Evolutionary conservation across 2,329 filamentous ascomycete species (phyloP), one percentile per base, ranked within the genome.

Genomic region (Elsinoe australis): DNA sequence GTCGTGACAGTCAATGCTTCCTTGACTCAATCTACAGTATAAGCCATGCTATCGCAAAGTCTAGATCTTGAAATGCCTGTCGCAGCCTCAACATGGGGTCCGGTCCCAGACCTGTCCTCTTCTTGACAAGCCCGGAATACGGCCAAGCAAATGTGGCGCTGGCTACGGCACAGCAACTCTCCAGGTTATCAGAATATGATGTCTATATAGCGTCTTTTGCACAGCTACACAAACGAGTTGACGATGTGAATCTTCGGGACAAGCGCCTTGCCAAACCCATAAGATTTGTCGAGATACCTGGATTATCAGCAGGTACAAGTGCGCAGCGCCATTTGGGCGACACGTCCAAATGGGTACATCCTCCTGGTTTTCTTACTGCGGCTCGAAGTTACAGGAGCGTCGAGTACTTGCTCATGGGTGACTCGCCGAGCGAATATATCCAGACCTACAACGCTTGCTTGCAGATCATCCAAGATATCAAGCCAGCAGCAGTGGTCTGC

Each of bases 41-140:
- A 39, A 39, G 35, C 19, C 9, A 39, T 24, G 21, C 28, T n/a
- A n/a, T 10, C 18, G 14, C 36, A 14, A 22, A 12, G 14, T 41
- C 14, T 14, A 41, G 36, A 17, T 8, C 19, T 41, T 15, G 2
- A 5, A 3, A n/a, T 9, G 24, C 21, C 10, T 2, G 36, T 28
- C 3, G 8, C 14, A 5, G 5, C 3, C 22, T 41, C 14, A 22
- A 9, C 12, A 41, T 41, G 36, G 21, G 21, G 12, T 15, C 36
- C 22, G 36, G 12, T 2, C 36, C 36, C 8, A 18, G 14, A 15
- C 19, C 6, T 14, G 36, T 41, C 18, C 22, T 41, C n/a, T 41
- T 41, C 36, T 28, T 41, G 36, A 41, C 36, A 15, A 41, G 22
- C 18, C 36, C 36, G n/a, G 36, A 41, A 28, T 41, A 41, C 18